Evolutionary conservation across 2,329 filamentous ascomycete genomes (phyloP).

Genomic region (Colletotrichum sp.): DNA sequence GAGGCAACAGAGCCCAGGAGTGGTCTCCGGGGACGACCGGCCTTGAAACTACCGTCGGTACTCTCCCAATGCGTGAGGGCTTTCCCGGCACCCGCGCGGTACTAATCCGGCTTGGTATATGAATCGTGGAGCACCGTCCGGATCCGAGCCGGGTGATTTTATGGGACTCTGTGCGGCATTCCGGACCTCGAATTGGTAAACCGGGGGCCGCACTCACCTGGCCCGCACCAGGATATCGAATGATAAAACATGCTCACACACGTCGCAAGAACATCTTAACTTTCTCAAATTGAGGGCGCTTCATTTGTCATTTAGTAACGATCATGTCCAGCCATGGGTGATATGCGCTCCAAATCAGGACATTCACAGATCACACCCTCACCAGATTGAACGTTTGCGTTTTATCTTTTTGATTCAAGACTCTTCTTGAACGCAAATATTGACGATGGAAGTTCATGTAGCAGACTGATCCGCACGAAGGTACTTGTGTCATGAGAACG

Average conservation of each 20-base stretch:
- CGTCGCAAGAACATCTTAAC: neutral
- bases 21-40: neutral
- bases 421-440: neutral
- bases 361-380: neutral
- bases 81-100: neutral
- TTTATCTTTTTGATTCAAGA: neutral
- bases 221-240: neutral
- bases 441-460: neutral
- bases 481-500: neutral
- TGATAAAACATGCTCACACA: neutral
- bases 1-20: neutral
- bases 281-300: neutral
- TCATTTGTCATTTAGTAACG: neutral
- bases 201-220: neutral
- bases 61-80: neutral
- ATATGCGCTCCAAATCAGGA: neutral
- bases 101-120: neutral
- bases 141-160: neutral
- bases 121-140: neutral
- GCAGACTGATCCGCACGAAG: neutral
- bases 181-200: neutral
- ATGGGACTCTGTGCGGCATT: neutral
- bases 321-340: neutral
- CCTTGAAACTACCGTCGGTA: neutral
- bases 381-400: neutral